phyloP scores from a whole-genome alignment of 2,329 filamentous ascomycete genomes.

The Talaromyces atroroseus region DNA sequence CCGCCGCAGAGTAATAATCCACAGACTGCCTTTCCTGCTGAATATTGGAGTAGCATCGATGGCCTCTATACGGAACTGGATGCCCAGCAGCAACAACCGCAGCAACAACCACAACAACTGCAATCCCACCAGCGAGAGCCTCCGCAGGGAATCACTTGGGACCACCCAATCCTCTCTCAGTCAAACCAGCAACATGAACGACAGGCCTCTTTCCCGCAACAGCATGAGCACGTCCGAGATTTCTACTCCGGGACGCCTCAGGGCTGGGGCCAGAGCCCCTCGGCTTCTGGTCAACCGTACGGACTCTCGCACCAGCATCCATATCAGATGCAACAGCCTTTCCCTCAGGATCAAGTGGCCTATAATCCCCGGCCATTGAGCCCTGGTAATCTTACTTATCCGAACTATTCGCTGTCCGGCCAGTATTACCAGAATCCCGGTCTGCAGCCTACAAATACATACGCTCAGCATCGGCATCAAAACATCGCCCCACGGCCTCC shows the following conservation, averaged over 20 bases:
- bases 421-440: constrained; percentile 29
- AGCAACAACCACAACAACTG: constrained; percentile 18
- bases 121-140: constrained; percentile 18
- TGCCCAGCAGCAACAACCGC: constrained; percentile 20
- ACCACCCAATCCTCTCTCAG: constrained; percentile 15
- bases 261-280: constrained; percentile 29
- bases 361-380: constrained; percentile 26
- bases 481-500: constrained; percentile 19
- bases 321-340: constrained; percentile 25
- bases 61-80: constrained; percentile 24
- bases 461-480: constrained; percentile 20
- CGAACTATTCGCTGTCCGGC: constrained; percentile 25
- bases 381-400: constrained; percentile 28
- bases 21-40: constrained; percentile 26
- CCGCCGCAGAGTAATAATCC: constrained; percentile 18
- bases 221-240: constrained; percentile 26
- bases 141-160: constrained; percentile 14
- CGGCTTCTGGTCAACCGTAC: constrained; percentile 26
- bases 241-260: constrained; percentile 29
- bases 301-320: constrained; percentile 25
- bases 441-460: constrained; percentile 24
- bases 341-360: constrained; percentile 25
- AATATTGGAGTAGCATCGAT: constrained; percentile 36
- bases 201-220: constrained; percentile 15
- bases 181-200: constrained; percentile 20